These are phyloP conservation scores for Picochlorum sp. DNA, from an alignment of 139 green algal species.

Conservation along the genomic window DNA sequence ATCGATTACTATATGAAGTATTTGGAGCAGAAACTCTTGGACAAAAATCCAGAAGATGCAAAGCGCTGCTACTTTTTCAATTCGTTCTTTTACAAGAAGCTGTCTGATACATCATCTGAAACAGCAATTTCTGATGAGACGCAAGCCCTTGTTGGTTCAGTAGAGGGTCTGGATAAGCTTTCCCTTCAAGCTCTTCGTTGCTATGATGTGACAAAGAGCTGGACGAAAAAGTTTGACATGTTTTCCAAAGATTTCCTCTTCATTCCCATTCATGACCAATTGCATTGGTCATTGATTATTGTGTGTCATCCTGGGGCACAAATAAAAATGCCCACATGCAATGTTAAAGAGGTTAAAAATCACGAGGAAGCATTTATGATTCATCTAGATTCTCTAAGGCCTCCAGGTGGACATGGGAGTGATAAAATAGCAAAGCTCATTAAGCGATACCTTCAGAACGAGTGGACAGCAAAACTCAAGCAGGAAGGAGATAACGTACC, in stretches of 20 bases:
- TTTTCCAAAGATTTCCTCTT: slow-evolving; percentile 84
- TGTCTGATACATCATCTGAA: slow-evolving; percentile 43
- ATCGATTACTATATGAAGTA: slow-evolving; percentile 86
- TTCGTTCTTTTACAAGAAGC: slow-evolving; percentile 93
- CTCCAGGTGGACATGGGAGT: slow-evolving; percentile 8
- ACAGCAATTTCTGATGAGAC: background rate
- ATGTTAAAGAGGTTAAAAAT: background rate
- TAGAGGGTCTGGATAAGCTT: background rate
- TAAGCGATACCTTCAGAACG: slow-evolving; percentile 49
- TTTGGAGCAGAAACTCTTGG: slow-evolving; percentile 12
- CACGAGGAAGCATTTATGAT: slow-evolving; percentile 45
- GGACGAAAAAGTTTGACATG: slow-evolving; percentile 70
- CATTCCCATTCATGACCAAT: slow-evolving; percentile 73
- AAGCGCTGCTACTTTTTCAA: slow-evolving; percentile 86
- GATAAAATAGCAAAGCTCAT: slow-evolving; percentile 30
- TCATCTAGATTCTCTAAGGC: slow-evolving; percentile 66
- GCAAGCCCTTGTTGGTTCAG: background rate
- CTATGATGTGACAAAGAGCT: slow-evolving; percentile 63
- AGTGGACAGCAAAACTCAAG: slow-evolving; percentile 46
- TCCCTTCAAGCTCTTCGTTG: slow-evolving; percentile 21
- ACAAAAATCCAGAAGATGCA: slow-evolving; percentile 29
- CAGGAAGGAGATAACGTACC: slow-evolving; percentile 6
- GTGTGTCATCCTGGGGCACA: slow-evolving; percentile 62
- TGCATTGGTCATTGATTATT: slow-evolving; percentile 86
- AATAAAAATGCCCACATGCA: slow-evolving; percentile 5